These are phyloP conservation scores for Annona squamosa DNA, from an alignment of 164 flowering plant species.

Conservation along the genomic window DNA sequence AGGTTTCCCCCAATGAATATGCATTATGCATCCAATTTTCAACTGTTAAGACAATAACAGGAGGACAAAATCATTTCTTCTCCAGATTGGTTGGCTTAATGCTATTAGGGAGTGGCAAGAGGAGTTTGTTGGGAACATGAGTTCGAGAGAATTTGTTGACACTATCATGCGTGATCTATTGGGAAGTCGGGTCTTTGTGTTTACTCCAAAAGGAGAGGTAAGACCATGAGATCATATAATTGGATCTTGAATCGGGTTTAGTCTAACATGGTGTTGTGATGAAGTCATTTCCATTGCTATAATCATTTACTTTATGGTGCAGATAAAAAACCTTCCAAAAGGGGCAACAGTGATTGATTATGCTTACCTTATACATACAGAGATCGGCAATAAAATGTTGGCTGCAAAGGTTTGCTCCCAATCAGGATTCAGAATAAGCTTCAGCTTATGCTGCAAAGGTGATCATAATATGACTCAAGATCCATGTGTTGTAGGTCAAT, in stretches of 20 bases:
- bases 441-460: neutral
- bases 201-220: conserved; percentile 98
- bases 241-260: neutral
- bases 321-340: conserved; percentile 91
- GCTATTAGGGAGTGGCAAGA: conserved; percentile 99
- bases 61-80: conserved; percentile 22
- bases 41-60: conserved; percentile 7
- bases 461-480: conserved; percentile 6
- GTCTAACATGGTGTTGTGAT: neutral
- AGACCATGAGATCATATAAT: neutral
- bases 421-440: neutral
- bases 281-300: conserved; percentile 2
- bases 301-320: conserved; percentile 12
- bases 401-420: conserved; percentile 84
- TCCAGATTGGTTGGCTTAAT: conserved; percentile 95
- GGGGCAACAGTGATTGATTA: conserved; percentile 96
- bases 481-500: conserved; percentile 65
- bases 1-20: neutral
- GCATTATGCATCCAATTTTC: conserved; percentile 4
- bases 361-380: conserved; percentile 97
- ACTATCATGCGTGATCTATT: conserved; percentile 82
- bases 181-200: conserved; percentile 96
- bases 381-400: conserved; percentile 97
- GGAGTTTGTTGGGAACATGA: conserved; percentile 99
- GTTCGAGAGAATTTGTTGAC: conserved; percentile 96